Conservation (phyloP, 805 yeast species). For the Nakazawaea laoshanensis region DNA sequence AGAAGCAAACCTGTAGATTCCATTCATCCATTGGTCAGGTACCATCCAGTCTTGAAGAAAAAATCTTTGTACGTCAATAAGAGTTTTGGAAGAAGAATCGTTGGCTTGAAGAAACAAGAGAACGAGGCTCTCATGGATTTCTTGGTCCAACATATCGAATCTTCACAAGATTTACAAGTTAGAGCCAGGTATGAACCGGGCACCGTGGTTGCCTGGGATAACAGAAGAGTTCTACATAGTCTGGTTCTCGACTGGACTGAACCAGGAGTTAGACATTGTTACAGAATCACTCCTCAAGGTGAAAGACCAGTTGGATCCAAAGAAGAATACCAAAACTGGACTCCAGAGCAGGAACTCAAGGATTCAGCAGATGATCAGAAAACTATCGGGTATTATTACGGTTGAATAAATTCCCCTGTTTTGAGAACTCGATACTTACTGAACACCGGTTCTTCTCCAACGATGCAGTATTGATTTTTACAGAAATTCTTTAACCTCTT, state of each 20-base stretch:
- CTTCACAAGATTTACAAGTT: slow-evolving; percentile 31
- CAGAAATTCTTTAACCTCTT: too few species aligned
- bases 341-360: too few species aligned
- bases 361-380: too few species aligned
- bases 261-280: slow-evolving; percentile 22
- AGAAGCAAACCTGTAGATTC: slow-evolving; percentile 38
- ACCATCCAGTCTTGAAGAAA: slow-evolving; percentile 40
- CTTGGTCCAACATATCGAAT: slow-evolving; percentile 17
- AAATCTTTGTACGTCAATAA: slow-evolving; percentile 35
- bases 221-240: slow-evolving; percentile 40
- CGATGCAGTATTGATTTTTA: too few species aligned
- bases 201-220: slow-evolving; percentile 47
- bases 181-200: slow-evolving; percentile 44
- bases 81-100: slow-evolving; percentile 51
- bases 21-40: slow-evolving; percentile 40
- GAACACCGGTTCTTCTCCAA: too few species aligned
- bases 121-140: slow-evolving; percentile 46
- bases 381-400: too few species aligned
- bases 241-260: slow-evolving; percentile 43
- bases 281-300: slow-evolving; percentile 30
- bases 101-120: slow-evolving; percentile 58
- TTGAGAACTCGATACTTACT: too few species aligned
- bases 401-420: too few species aligned
- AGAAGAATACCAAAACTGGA: too few species aligned
- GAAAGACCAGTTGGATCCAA: too few species aligned